A percentile compares a stretch with the other conserved stretches of the same genome.
Evolutionary conservation across 208 protist genomes (phyloP).

Genomic region (Leishmania braziliensis): DNA sequence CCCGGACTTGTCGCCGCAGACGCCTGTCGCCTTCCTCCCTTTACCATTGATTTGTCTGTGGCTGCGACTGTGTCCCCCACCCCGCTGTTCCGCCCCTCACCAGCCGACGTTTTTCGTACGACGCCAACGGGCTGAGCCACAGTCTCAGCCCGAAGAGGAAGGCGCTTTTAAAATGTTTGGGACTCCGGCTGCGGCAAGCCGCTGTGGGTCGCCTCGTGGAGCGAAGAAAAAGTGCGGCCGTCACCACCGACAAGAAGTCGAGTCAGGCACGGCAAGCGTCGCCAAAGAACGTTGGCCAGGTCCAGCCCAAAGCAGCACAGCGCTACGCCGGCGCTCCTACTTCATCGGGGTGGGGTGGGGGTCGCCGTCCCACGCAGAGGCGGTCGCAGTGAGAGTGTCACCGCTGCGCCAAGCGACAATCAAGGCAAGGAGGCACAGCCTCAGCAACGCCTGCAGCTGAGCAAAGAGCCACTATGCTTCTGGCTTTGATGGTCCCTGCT

Average conservation of each 20-base stretch:
- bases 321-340: background rate
- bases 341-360: background rate
- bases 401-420: background rate
- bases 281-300: background rate
- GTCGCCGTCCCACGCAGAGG: background rate
- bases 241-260: background rate
- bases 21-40: constrained; percentile 37
- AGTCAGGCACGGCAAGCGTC: background rate
- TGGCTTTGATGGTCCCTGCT: constrained; percentile 28
- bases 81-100: constrained; percentile 48
- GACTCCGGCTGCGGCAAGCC: background rate
- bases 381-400: background rate
- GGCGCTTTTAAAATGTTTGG: background rate
- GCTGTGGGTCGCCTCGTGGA: too few species aligned
- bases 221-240: background rate
- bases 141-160: constrained; percentile 8
- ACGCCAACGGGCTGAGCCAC: constrained; percentile 16
- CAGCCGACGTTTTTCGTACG: constrained; percentile 33
- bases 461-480: constrained; percentile 29
- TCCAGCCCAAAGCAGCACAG: background rate
- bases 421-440: background rate
- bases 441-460: constrained; percentile 16
- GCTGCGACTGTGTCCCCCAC: constrained; percentile 45
- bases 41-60: constrained; percentile 56
- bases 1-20: background rate